These are phyloP conservation scores for Calonectria hawksworthii DNA, from an alignment of 2,329 filamentous ascomycete genomes.

Conservation along the genomic window DNA sequence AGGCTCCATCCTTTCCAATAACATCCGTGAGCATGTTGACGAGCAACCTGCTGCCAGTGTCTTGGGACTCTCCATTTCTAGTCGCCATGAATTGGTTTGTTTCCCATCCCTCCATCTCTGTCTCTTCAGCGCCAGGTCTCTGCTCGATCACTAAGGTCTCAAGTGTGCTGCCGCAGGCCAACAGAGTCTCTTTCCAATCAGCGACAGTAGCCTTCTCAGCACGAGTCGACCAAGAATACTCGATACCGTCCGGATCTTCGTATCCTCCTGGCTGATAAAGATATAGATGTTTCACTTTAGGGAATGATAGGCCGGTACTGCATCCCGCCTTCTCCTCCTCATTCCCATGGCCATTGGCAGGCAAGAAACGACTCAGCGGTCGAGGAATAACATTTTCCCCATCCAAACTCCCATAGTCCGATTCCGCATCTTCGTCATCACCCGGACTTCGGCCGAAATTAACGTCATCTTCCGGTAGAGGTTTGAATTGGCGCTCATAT, in stretches of 20 bases:
- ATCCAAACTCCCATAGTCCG: neutral
- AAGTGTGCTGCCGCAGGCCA: neutral
- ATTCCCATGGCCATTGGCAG: no score
- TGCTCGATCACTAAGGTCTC: neutral
- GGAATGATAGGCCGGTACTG: neutral
- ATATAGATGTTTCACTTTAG: neutral
- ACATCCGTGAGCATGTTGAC: neutral
- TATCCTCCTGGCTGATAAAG: neutral
- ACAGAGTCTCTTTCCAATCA: neutral
- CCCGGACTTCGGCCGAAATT: neutral
- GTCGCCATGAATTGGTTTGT: neutral
- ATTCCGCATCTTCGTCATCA: neutral
- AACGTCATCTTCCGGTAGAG: neutral
- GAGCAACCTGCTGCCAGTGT: neutral
- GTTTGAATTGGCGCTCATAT: neutral
- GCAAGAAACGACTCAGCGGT: neutral
- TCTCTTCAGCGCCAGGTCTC: conserved; percentile 3
- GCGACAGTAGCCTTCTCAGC: neutral
- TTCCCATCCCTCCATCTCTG: neutral
- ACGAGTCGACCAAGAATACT: neutral
- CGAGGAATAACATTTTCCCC: neutral
- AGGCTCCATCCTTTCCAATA: neutral
- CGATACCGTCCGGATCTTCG: neutral
- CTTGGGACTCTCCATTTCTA: neutral
- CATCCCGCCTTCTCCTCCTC: no score